Evolutionary conservation across 2,329 filamentous ascomycete species (phyloP).

Genomic region (Trichothecium sympodiale): DNA sequence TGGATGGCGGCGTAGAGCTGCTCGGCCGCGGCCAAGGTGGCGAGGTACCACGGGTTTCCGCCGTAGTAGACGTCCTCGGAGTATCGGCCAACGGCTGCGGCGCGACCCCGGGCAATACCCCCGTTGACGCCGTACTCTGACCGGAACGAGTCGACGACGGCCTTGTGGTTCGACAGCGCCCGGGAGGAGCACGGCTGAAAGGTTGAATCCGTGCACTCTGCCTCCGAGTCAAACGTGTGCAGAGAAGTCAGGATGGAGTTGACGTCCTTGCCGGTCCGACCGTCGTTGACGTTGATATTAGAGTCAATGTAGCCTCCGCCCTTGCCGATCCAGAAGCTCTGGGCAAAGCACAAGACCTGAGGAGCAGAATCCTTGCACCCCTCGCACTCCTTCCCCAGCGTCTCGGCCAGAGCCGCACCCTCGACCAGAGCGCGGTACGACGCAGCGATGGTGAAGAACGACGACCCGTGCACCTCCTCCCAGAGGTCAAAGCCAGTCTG

Average conservation of each 20-base stretch:
- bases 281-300: constrained; percentile 54
- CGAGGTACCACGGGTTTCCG: constrained; percentile 75
- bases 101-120: constrained; percentile 46
- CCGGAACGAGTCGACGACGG: constrained; percentile 65
- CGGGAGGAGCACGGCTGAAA: constrained; percentile 68
- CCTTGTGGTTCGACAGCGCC: constrained; percentile 67
- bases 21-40: constrained; percentile 67
- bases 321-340: constrained; percentile 58
- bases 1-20: constrained; percentile 68
- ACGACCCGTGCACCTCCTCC: constrained; percentile 69
- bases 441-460: constrained; percentile 66
- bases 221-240: constrained; percentile 56
- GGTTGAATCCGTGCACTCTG: constrained; percentile 55
- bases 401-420: constrained; percentile 54
- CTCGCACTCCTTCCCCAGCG: constrained; percentile 47
- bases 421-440: constrained; percentile 56
- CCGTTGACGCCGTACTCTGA: constrained; percentile 56
- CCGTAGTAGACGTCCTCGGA: constrained; percentile 64
- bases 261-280: constrained; percentile 58
- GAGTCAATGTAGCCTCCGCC: constrained; percentile 49
- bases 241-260: constrained; percentile 60
- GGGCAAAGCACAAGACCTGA: constrained; percentile 61
- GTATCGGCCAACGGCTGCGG: constrained; percentile 56
- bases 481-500: constrained; percentile 62
- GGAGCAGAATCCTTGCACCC: constrained; percentile 56